Percentiles rank a stretch among this genome's conserved stretches.
Conservation (phyloP, 108 stramenopile species). For the Skeletonema costatum region DNA sequence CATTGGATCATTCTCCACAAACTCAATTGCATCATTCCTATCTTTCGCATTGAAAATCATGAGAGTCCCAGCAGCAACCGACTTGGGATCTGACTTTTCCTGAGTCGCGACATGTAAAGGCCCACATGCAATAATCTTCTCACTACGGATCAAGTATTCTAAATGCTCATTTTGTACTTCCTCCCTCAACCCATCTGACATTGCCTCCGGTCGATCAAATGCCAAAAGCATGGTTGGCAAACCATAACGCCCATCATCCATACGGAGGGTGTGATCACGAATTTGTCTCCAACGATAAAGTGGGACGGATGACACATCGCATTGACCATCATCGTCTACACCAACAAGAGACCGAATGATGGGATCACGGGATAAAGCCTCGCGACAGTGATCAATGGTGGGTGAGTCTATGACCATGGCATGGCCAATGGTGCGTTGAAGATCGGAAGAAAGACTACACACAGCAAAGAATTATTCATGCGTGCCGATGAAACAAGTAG, state of each 20-base stretch:
- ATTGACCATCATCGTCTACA: slow-evolving; percentile 40
- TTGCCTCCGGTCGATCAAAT: slow-evolving; percentile 64
- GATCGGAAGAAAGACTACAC: slow-evolving; percentile 75
- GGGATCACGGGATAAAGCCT: slow-evolving; percentile 69
- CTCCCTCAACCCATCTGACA: slow-evolving; percentile 48
- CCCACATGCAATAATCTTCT: slow-evolving; percentile 72
- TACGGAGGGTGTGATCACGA: slow-evolving; percentile 78
- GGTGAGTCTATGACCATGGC: slow-evolving; percentile 79
- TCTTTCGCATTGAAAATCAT: slow-evolving; percentile 81
- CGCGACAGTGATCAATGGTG: slow-evolving; percentile 61
- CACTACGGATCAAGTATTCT: slow-evolving; percentile 78
- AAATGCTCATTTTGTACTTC: slow-evolving; percentile 54
- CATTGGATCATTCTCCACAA: slow-evolving; percentile 76
- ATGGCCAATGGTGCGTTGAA: slow-evolving; percentile 73
- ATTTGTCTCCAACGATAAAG: slow-evolving; percentile 87
- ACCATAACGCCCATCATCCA: slow-evolving; percentile 80
- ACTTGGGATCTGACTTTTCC: slow-evolving; percentile 70
- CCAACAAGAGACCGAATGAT: slow-evolving; percentile 64
- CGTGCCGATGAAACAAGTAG: neutral
- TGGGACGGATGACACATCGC: slow-evolving; percentile 53
- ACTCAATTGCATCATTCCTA: slow-evolving; percentile 77
- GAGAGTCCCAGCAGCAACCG: slow-evolving; percentile 70
- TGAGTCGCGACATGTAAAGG: slow-evolving; percentile 77
- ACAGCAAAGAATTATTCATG: neutral
- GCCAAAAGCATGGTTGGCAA: slow-evolving; percentile 67